Evolutionary conservation across 208 protist genomes (phyloP).

Genomic region (Phytomonas sp.): DNA sequence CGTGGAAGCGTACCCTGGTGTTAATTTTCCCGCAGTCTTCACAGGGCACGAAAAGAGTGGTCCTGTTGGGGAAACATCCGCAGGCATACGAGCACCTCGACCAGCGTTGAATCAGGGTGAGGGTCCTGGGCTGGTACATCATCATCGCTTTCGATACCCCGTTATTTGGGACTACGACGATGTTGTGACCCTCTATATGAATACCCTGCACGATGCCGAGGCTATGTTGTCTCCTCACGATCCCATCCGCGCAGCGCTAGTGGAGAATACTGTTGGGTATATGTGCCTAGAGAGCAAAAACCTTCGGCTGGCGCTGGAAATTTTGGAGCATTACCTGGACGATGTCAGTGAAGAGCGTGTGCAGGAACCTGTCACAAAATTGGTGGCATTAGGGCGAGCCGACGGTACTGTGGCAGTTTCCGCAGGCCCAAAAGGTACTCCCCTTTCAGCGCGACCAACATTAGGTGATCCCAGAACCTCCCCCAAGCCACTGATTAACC

Average conservation of each 20-base stretch:
- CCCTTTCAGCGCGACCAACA: background rate
- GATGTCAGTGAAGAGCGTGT: slow-evolving; percentile 68
- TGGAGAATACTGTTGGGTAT: slow-evolving; percentile 68
- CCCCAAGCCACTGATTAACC: background rate
- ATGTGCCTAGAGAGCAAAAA: slow-evolving; percentile 21
- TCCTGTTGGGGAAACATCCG: background rate
- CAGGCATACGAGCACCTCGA: background rate
- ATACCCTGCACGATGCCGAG: slow-evolving; percentile 52
- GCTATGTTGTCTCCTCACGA: slow-evolving; percentile 75
- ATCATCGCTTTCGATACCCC: slow-evolving; percentile 68
- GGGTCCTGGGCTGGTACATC: slow-evolving; percentile 31
- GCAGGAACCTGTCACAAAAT: slow-evolving; percentile 18
- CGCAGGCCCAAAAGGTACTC: background rate
- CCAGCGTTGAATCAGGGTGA: slow-evolving; percentile 11
- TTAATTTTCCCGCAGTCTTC: background rate
- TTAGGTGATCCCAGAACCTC: background rate
- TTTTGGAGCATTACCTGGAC: slow-evolving; percentile 48
- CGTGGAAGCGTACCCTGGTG: background rate
- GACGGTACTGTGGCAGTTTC: background rate
- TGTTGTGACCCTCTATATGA: slow-evolving; percentile 51
- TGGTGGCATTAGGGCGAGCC: background rate
- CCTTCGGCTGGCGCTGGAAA: slow-evolving; percentile 20
- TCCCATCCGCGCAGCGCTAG: slow-evolving; percentile 70
- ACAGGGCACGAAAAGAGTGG: background rate
- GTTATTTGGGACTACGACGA: slow-evolving; percentile 37